Evolutionary conservation across 768 basidiomycete species (phyloP).

Genomic region (Rhodotorula diobovata): DNA sequence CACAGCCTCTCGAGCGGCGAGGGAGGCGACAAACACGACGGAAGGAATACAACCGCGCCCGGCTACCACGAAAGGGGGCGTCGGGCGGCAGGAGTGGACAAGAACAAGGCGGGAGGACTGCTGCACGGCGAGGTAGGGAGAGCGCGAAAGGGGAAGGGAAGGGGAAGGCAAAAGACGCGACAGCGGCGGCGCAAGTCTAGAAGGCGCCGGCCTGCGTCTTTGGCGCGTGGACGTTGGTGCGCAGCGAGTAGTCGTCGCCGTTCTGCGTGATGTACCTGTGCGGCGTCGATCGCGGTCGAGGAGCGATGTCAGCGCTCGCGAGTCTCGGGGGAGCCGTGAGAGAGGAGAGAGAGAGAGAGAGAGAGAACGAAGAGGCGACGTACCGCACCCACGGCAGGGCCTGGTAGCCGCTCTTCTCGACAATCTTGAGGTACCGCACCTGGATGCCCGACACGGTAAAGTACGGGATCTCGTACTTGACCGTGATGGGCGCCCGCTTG

Average conservation of each 20-base stretch:
- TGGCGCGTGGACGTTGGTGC: slow-evolving; percentile 27
- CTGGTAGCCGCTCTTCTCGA: slow-evolving; percentile 97
- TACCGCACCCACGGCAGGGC: slow-evolving; percentile 94
- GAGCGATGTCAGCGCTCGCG: no score
- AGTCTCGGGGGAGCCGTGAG: not conserved
- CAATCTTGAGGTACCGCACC: slow-evolving; percentile 95
- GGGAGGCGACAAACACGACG: not conserved
- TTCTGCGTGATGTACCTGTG: slow-evolving; percentile 47
- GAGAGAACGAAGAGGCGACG: slow-evolving; percentile 51
- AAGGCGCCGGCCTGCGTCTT: slow-evolving; percentile 3
- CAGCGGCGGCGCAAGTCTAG: not conserved
- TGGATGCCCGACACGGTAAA: slow-evolving; percentile 75
- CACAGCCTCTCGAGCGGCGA: no score
- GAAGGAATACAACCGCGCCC: not conserved
- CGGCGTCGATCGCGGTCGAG: no score
- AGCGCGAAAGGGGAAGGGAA: not conserved
- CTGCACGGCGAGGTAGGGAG: not conserved
- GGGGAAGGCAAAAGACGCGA: not conserved
- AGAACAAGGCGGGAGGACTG: not conserved
- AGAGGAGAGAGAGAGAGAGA: slow-evolving; percentile 1
- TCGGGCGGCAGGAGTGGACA: not conserved
- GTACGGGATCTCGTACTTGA: slow-evolving; percentile 98
- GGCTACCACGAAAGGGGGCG: no score
- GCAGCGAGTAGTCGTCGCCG: slow-evolving; percentile 46
- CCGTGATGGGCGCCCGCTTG: slow-evolving; percentile 88